Percentiles rank a stretch among this genome's conserved stretches.
Evolutionary conservation across 2,329 filamentous ascomycete species (phyloP).

Genomic region (Beauveria varroae): DNA sequence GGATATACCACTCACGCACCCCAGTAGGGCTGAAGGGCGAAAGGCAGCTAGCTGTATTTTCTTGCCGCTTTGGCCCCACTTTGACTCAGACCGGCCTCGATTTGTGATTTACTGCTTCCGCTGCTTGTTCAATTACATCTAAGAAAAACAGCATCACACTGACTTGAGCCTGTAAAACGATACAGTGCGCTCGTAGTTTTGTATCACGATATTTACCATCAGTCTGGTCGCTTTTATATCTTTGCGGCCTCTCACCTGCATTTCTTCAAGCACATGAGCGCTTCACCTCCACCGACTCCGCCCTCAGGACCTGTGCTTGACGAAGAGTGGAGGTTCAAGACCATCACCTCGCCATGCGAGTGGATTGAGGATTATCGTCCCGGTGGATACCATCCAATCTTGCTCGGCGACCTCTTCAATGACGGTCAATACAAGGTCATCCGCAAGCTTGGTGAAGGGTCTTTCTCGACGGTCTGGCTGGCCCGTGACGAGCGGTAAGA

Average conservation of each 20-base stretch:
- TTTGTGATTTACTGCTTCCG: no score
- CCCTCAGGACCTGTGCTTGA: slow-evolving; percentile 15
- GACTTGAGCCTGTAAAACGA: no score
- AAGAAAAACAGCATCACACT: no score
- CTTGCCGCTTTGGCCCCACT: no score
- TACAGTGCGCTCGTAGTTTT: not conserved
- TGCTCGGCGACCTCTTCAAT: slow-evolving; percentile 32
- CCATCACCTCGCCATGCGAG: slow-evolving; percentile 20
- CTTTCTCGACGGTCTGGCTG: slow-evolving; percentile 40
- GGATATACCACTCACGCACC: no score
- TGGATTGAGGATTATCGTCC: slow-evolving; percentile 26
- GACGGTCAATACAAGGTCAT: slow-evolving; percentile 33
- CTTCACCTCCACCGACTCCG: slow-evolving; percentile 19
- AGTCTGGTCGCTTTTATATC: not conserved
- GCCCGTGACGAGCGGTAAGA: slow-evolving; percentile 24
- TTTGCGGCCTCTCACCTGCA: not conserved
- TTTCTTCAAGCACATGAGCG: slow-evolving; percentile 14
- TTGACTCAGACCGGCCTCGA: no score
- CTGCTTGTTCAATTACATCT: no score
- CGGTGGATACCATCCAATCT: slow-evolving; percentile 36
- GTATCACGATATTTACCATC: not conserved
- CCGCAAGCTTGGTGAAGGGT: slow-evolving; percentile 37
- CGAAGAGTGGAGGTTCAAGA: slow-evolving; percentile 19
- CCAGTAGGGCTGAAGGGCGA: no score
- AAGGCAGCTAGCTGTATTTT: no score